A percentile compares a stretch with the other conserved stretches of the same genome.
Conservation (phyloP, 2,329 filamentous ascomycete genomes). For the Trichophyton simii region DNA sequence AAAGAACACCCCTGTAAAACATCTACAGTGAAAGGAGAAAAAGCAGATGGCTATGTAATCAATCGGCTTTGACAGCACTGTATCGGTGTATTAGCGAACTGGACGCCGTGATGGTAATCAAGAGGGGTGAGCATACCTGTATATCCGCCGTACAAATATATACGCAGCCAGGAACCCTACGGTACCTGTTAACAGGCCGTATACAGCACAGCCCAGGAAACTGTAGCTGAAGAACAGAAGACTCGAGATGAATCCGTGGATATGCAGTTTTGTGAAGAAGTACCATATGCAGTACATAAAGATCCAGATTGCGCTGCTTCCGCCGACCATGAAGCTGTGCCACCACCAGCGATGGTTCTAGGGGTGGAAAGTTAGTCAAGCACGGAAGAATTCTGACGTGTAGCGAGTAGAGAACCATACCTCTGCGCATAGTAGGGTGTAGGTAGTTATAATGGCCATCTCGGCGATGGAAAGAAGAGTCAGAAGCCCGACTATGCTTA, state of each 20-base stretch:
- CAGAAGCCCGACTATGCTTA: slow-evolving; percentile 60
- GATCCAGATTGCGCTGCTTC: slow-evolving; percentile 65
- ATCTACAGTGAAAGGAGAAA: neutral
- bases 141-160: slow-evolving; percentile 71
- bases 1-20: neutral
- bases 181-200: slow-evolving; percentile 68
- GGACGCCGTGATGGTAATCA: neutral
- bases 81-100: neutral
- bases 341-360: slow-evolving; percentile 86
- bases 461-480: slow-evolving; percentile 66
- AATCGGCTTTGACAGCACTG: slow-evolving; percentile 15
- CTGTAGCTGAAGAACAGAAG: slow-evolving; percentile 79
- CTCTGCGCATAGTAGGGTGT: slow-evolving; percentile 70
- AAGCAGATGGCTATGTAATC: neutral
- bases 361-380: neutral
- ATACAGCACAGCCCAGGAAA: slow-evolving; percentile 67
- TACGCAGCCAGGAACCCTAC: slow-evolving; percentile 76
- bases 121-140: slow-evolving; percentile 45
- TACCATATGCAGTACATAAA: slow-evolving; percentile 77
- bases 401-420: slow-evolving; percentile 25
- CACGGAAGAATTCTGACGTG: neutral
- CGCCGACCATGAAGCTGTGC: slow-evolving; percentile 72
- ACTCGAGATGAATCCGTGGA: slow-evolving; percentile 65
- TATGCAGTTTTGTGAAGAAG: slow-evolving; percentile 66
- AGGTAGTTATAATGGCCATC: slow-evolving; percentile 71